phyloP scores from a whole-genome alignment of 345 rosid genomes.

The Lumnitzera littorea region DNA sequence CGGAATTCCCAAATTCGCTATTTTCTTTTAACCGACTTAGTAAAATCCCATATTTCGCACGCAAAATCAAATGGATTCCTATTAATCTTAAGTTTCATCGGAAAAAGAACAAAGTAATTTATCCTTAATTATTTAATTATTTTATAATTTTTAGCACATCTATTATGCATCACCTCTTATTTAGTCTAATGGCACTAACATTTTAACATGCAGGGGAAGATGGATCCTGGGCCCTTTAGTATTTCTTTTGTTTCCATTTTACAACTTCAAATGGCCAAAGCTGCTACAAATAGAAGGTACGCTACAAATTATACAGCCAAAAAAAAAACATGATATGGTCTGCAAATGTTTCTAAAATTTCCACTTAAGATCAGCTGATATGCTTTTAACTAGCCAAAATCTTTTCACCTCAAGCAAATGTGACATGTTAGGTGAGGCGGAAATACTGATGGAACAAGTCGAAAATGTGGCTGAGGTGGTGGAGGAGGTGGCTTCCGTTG shows the following conservation, averaged over 20 bases:
- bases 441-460: slow-evolving; percentile 26
- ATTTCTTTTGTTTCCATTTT: slow-evolving; percentile 39
- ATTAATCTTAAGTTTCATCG: no score
- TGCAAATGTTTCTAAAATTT: background rate
- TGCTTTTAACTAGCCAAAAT: background rate
- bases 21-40: no score
- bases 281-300: slow-evolving; percentile 49
- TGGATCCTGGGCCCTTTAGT: slow-evolving; percentile 50
- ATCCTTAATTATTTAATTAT: no score
- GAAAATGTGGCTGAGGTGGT: slow-evolving; percentile 46
- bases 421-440: slow-evolving; percentile 36
- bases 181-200: no score
- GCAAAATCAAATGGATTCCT: no score
- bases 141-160: no score
- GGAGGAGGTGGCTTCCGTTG: slow-evolving; percentile 16
- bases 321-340: background rate
- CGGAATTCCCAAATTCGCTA: no score
- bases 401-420: background rate
- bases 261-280: slow-evolving; percentile 37
- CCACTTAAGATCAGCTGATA: background rate
- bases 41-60: no score
- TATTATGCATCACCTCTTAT: no score
- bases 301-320: background rate
- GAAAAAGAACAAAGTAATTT: no score
- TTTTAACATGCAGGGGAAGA: slow-evolving; percentile 41